Evolutionary conservation across 2,329 filamentous ascomycete species (phyloP).

Genomic region (Botrytis byssoidea): DNA sequence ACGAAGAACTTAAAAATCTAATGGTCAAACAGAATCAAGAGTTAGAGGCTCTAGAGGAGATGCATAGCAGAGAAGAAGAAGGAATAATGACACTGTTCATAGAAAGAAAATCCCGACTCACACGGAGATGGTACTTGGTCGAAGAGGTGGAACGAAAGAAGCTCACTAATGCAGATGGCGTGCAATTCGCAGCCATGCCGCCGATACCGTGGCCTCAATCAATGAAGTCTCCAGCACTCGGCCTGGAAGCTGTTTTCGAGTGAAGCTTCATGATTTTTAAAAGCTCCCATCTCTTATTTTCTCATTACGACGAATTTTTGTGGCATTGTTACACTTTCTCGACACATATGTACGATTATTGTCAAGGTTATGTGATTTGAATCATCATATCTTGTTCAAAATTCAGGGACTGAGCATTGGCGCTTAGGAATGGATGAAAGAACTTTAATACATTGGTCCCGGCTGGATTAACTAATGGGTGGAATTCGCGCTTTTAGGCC

Average conservation of each 20-base stretch:
- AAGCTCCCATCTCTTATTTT: not conserved
- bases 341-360: constrained; percentile 8
- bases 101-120: constrained; percentile 46
- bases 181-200: constrained; percentile 45
- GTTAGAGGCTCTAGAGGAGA: constrained; percentile 48
- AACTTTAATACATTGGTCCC: not conserved
- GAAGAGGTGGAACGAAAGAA: constrained; percentile 55
- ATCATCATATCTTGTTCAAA: not conserved
- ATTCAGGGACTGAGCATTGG: constrained; percentile 4
- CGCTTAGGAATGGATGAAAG: not conserved
- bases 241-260: constrained; percentile 29
- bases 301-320: not conserved
- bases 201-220: constrained; percentile 44
- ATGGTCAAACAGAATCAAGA: constrained; percentile 48
- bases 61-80: constrained; percentile 52
- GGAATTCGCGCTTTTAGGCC: not conserved
- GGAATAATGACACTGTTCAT: constrained; percentile 47
- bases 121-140: constrained; percentile 52
- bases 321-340: not conserved
- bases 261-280: constrained; percentile 9
- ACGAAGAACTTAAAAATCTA: constrained; percentile 50
- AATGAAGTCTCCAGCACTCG: constrained; percentile 22
- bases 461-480: not conserved
- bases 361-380: not conserved
- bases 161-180: constrained; percentile 47